Percentiles rank a stretch among this genome's conserved stretches.
Conservation (phyloP, 306 rosid genomes). For the Prunus kanzakura region DNA sequence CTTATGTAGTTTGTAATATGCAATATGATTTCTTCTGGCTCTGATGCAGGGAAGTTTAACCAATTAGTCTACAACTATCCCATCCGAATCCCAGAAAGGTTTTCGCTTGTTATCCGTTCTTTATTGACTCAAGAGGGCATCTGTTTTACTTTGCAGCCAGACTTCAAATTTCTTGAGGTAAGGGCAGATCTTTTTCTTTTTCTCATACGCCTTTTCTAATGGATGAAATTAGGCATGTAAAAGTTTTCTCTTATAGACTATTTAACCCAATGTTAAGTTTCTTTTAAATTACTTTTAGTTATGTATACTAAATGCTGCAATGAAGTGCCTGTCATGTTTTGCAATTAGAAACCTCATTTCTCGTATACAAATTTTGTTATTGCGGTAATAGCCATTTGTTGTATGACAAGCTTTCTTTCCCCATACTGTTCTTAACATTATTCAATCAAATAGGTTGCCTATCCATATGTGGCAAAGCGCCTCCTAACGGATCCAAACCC, state of each 20-base stretch:
- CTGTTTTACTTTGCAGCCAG: constrained; percentile 84
- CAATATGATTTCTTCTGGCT: constrained; percentile 15
- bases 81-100: constrained; percentile 96
- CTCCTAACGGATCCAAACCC: constrained; percentile 96
- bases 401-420: constrained; percentile 18
- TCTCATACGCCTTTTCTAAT: not conserved
- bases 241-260: not conserved
- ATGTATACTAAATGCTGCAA: not conserved
- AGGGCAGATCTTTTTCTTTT: constrained; percentile 14
- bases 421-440: constrained; percentile 13
- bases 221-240: not conserved
- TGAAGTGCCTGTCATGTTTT: not conserved
- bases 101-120: constrained; percentile 94
- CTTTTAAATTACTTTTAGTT: not conserved
- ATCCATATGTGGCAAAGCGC: constrained; percentile 96
- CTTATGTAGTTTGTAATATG: constrained; percentile 4
- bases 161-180: constrained; percentile 99
- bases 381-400: constrained; percentile 5
- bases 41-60: constrained; percentile 82
- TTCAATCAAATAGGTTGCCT: constrained; percentile 75
- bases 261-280: not conserved
- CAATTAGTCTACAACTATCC: constrained; percentile 98
- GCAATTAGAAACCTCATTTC: constrained; percentile 4
- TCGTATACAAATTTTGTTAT: not conserved
- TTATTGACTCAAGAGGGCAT: constrained; percentile 98